Percentiles rank a stretch among this genome's conserved stretches.
These are phyloP conservation scores for Dryas octopetala DNA, from an alignment of 306 rosid genomes.

Conservation along the genomic window DNA sequence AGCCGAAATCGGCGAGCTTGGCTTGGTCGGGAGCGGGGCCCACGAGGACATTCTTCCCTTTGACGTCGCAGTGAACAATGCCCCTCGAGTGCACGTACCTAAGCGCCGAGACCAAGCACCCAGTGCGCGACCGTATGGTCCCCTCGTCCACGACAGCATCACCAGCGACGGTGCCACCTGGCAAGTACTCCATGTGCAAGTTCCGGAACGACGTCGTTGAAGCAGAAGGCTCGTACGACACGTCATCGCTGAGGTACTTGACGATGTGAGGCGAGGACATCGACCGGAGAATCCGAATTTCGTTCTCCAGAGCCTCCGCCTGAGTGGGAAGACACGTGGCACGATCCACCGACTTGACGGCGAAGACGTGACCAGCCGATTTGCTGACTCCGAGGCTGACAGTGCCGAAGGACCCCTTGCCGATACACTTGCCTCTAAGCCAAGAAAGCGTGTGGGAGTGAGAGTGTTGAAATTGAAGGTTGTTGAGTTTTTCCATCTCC, in stretches of 20 bases:
- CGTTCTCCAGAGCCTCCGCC: slow-evolving; percentile 62
- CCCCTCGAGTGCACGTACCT: slow-evolving; percentile 53
- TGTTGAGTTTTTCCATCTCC: background rate
- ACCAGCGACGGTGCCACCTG: slow-evolving; percentile 72
- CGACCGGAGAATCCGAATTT: slow-evolving; percentile 56
- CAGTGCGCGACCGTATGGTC: slow-evolving; percentile 44
- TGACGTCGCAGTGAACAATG: slow-evolving; percentile 83
- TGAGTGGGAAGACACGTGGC: slow-evolving; percentile 32
- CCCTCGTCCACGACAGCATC: slow-evolving; percentile 54
- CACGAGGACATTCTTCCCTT: slow-evolving; percentile 68
- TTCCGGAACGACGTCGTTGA: slow-evolving; percentile 52
- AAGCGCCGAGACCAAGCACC: slow-evolving; percentile 72
- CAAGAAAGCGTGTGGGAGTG: slow-evolving; percentile 47
- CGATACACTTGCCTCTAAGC: slow-evolving; percentile 69
- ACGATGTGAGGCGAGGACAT: slow-evolving; percentile 64
- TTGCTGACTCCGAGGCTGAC: slow-evolving; percentile 55
- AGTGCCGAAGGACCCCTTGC: slow-evolving; percentile 71
- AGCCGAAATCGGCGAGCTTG: slow-evolving; percentile 80
- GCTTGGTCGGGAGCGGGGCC: slow-evolving; percentile 28
- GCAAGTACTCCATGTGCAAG: slow-evolving; percentile 73
- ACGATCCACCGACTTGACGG: slow-evolving; percentile 74
- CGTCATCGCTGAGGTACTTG: slow-evolving; percentile 56
- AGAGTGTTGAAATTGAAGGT: background rate
- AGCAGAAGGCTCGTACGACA: slow-evolving; percentile 35
- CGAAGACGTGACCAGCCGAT: slow-evolving; percentile 52